Base-by-base conservation (phyloP, 2,329 filamentous ascomycete species). In the Cladophialophora psammophila region DNA sequence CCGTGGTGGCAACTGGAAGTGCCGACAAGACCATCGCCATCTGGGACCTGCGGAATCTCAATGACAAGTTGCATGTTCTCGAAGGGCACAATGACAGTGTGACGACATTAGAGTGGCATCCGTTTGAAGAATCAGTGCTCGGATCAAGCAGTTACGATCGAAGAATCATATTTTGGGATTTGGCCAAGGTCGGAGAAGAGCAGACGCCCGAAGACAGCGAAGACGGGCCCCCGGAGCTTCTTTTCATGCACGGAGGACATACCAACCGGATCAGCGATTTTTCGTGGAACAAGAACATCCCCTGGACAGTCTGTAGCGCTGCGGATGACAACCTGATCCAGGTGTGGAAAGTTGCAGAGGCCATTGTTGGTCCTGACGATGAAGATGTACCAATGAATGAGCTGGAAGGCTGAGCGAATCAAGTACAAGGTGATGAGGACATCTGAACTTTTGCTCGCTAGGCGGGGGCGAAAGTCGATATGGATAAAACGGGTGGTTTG, bases 171-270 rank as follows among this genome's bases (percentile, higher is more conserved):
- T 95, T 98, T 82, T 99, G 95, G 95, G 95, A 99, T 77, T 84
- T 98, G 53, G 94, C 92, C 74, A 88, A 91, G 63, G 91, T 96
- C 53, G 95, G 96, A 56, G 93, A 96, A 75, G 95, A 99, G 81
- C 95, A 98, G 80, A 90, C 92, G 10, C 93, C 93, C 2, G 96
- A 99, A 72, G 95, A 99, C 78, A 90, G 91, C 58, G 94, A 98
- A 73, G 95, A 99, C 76, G 95, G 95, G 0, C 92, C 94, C 1
- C 94, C 95, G 60, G 95, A 99, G 80, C 84, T 99, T 91, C 83
- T 99, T 1, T 99, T 99, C 81, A 98, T 99, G 94, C 95, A 99
- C 75, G 95, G 95, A 68, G 95, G 95, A 36, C 96, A 99, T 82
- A 99, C 95, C 10, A 97, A 97, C 80, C 91, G 96, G 72, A 88